Evolutionary conservation across 2,329 filamentous ascomycete genomes (phyloP).

Genomic region (Colletotrichum sp.): DNA sequence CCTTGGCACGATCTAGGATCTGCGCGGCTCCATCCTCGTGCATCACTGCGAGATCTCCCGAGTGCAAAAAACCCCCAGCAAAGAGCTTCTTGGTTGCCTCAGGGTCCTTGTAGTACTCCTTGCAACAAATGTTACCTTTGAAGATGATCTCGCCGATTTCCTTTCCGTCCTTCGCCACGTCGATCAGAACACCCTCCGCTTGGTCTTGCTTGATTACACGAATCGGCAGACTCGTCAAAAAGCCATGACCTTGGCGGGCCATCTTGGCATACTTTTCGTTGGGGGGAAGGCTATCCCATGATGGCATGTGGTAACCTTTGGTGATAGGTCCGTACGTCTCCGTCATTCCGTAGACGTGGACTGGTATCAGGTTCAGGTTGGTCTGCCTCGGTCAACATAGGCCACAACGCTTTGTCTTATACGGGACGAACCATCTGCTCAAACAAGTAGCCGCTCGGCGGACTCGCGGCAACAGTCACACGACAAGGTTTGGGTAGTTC

Average conservation of each 20-base stretch:
- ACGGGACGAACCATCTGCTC: constrained; percentile 76
- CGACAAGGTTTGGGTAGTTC: constrained; percentile 68
- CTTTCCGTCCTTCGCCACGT: constrained; percentile 73
- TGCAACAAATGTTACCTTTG: constrained; percentile 87
- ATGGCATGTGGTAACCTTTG: constrained; percentile 86
- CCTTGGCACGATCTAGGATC: constrained; percentile 92
- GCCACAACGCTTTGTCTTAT: too few species aligned
- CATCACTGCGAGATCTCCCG: constrained; percentile 92
- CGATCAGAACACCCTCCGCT: constrained; percentile 67
- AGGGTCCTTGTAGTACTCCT: constrained; percentile 89
- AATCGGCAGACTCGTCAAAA: constrained; percentile 80
- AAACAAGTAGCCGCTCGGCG: constrained; percentile 88
- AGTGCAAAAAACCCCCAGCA: constrained; percentile 84
- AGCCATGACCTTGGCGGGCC: constrained; percentile 94
- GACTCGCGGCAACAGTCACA: constrained; percentile 92
- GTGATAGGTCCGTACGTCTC: constrained; percentile 97
- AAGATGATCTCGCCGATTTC: constrained; percentile 89
- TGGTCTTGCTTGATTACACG: constrained; percentile 83
- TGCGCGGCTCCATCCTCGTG: constrained; percentile 85
- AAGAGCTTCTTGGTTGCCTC: constrained; percentile 89
- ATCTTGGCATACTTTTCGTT: constrained; percentile 87
- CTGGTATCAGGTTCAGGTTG: constrained; percentile 81
- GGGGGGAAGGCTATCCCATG: constrained; percentile 76
- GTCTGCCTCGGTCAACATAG: constrained; percentile 30
- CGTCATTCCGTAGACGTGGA: constrained; percentile 89